Evolutionary conservation across 2,329 filamentous ascomycete genomes (phyloP).

Genomic region (Verticillium alfalfae): DNA sequence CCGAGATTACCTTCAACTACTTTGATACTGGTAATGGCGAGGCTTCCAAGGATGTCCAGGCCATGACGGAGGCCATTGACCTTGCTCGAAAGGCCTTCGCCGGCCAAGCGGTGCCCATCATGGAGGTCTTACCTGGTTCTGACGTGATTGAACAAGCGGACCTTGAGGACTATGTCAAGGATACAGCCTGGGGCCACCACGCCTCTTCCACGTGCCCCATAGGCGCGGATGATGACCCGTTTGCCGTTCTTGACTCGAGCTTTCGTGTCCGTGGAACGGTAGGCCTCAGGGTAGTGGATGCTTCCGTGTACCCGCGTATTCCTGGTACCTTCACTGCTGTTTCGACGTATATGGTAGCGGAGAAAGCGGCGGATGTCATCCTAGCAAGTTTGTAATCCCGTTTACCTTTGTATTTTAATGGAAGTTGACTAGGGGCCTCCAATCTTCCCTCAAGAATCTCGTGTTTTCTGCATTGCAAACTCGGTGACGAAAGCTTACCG

Average conservation of each 20-base stretch:
- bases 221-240: slow-evolving; percentile 20
- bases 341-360: slow-evolving; percentile 23
- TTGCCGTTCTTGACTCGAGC: slow-evolving; percentile 41
- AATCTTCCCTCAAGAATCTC: too few relatives aligned
- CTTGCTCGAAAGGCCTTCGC: slow-evolving; percentile 40
- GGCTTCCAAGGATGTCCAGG: slow-evolving; percentile 41
- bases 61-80: slow-evolving; percentile 49
- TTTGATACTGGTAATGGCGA: slow-evolving; percentile 46
- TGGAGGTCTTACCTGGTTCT: slow-evolving; percentile 12
- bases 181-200: slow-evolving; percentile 26
- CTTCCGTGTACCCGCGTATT: slow-evolving; percentile 34
- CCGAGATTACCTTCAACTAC: slow-evolving; percentile 58
- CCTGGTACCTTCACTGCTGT: slow-evolving; percentile 25
- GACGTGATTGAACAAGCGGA: slow-evolving; percentile 10
- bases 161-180: slow-evolving; percentile 18
- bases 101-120: slow-evolving; percentile 14
- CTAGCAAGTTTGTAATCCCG: slow-evolving; percentile 1
- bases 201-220: slow-evolving; percentile 26
- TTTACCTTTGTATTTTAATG: background rate
- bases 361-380: slow-evolving; percentile 26
- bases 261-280: slow-evolving; percentile 39
- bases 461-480: too few relatives aligned
- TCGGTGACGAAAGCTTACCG: too few relatives aligned
- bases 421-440: too few relatives aligned
- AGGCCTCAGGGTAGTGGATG: slow-evolving; percentile 40